Conservation (phyloP, 2,329 filamentous ascomycete species). For the Cladorrhinum sp. region DNA sequence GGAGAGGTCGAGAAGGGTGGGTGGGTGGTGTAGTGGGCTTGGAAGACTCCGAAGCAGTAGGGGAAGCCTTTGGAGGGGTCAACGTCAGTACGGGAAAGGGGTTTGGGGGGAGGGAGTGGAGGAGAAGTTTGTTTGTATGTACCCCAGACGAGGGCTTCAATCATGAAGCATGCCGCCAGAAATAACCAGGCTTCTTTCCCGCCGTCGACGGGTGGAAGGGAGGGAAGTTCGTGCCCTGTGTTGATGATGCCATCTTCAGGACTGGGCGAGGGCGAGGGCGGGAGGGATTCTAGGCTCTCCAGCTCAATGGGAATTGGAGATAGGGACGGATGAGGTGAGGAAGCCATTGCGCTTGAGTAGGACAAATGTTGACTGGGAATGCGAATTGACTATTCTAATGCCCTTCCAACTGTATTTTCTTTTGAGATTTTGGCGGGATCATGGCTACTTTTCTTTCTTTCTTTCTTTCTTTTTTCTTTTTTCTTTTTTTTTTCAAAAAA, state of each 20-base stretch:
- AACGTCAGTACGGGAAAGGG: too few species aligned
- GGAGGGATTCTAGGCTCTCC: neutral
- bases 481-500: too few species aligned
- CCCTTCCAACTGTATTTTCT: too few species aligned
- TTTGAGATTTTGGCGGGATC: too few species aligned
- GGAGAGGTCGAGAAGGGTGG: constrained; percentile 52
- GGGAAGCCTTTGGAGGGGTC: constrained; percentile 69
- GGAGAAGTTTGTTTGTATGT: constrained; percentile 23
- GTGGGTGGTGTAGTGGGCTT: constrained; percentile 63
- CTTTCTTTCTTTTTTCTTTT: too few species aligned
- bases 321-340: neutral
- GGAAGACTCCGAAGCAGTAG: constrained; percentile 67
- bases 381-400: too few species aligned
- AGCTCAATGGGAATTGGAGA: constrained; percentile 10
- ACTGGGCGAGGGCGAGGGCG: neutral
- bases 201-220: neutral
- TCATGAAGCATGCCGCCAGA: neutral
- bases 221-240: constrained; percentile 25
- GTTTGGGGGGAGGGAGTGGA: neutral
- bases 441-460: too few species aligned
- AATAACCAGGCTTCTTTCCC: neutral
- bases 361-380: neutral
- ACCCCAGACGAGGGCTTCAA: constrained; percentile 48
- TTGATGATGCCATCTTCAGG: constrained; percentile 9
- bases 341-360: constrained; percentile 1